These are phyloP conservation scores for Aspergillus sparsus DNA, from an alignment of 495 filamentous ascomycete genomes.

Conservation along the genomic window DNA sequence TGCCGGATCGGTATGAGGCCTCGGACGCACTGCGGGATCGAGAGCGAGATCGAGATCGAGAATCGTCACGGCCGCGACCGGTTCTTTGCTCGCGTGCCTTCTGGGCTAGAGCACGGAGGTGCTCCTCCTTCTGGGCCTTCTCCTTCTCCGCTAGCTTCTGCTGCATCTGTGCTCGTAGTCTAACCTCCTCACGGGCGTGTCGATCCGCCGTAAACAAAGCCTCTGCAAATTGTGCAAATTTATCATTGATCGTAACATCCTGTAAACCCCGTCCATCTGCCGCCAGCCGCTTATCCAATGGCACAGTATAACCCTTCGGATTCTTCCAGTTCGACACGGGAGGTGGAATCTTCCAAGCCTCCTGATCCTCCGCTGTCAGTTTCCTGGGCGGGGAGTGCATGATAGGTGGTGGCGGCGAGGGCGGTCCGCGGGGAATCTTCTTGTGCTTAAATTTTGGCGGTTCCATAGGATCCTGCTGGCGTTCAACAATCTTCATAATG, in stretches of 20 bases:
- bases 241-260: slow-evolving; percentile 98
- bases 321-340: slow-evolving; percentile 99
- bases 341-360: slow-evolving; percentile 93
- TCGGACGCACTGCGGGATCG: slow-evolving; percentile 56
- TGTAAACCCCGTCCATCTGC: slow-evolving; percentile 90
- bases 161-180: slow-evolving; percentile 91
- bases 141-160: slow-evolving; percentile 97
- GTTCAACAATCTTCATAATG: slow-evolving; percentile 97
- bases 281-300: slow-evolving; percentile 94
- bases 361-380: slow-evolving; percentile 94
- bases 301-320: slow-evolving; percentile 95
- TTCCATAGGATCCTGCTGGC: slow-evolving; percentile 95
- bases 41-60: slow-evolving; percentile 41
- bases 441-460: slow-evolving; percentile 98
- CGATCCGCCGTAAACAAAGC: slow-evolving; percentile 91
- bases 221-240: slow-evolving; percentile 95
- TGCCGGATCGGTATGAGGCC: slow-evolving; percentile 57
- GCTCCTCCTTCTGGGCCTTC: slow-evolving; percentile 88
- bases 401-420: slow-evolving; percentile 87
- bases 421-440: slow-evolving; percentile 94
- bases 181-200: slow-evolving; percentile 93
- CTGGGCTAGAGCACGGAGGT: slow-evolving; percentile 84
- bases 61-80: slow-evolving; percentile 45
- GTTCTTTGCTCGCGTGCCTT: slow-evolving; percentile 83
- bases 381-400: slow-evolving; percentile 96